Conservation (phyloP, 805 yeast species). For the Metschnikowia picachoensis region DNA sequence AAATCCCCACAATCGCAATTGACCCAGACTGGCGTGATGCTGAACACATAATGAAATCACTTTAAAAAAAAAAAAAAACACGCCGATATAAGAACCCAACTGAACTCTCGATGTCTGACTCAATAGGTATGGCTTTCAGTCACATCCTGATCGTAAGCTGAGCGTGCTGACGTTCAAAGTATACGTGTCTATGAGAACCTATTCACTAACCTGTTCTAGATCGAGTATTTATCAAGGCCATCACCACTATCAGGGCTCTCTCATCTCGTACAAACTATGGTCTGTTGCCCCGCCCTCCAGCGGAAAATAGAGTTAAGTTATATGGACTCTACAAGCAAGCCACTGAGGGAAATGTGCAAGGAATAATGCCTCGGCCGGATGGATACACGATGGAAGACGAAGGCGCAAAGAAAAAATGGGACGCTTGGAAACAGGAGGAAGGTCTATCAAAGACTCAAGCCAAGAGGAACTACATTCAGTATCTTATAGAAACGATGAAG, state of each 20-base stretch:
- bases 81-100: neutral
- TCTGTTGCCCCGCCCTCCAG: slow-evolving; percentile 72
- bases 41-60: too few relatives aligned
- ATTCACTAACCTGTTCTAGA: slow-evolving; percentile 37
- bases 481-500: slow-evolving; percentile 68
- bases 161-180: neutral
- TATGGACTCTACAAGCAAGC: slow-evolving; percentile 88
- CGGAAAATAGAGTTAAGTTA: slow-evolving; percentile 59
- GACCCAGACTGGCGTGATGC: neutral
- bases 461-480: slow-evolving; percentile 63
- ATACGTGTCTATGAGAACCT: too few relatives aligned
- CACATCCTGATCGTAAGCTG: neutral
- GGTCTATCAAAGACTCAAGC: slow-evolving; percentile 71
- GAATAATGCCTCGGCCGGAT: slow-evolving; percentile 60
- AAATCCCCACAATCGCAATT: slow-evolving; percentile 4
- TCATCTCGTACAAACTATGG: slow-evolving; percentile 62
- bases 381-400: slow-evolving; percentile 61
- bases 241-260: slow-evolving; percentile 69
- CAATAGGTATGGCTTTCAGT: slow-evolving; percentile 35
- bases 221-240: slow-evolving; percentile 78
- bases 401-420: slow-evolving; percentile 72
- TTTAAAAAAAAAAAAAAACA: too few relatives aligned
- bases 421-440: slow-evolving; percentile 76
- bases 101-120: slow-evolving; percentile 41
- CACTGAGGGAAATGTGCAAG: slow-evolving; percentile 78